phyloP scores from a whole-genome alignment of 2,329 filamentous ascomycete species.

The Colletotrichum tabaci region DNA sequence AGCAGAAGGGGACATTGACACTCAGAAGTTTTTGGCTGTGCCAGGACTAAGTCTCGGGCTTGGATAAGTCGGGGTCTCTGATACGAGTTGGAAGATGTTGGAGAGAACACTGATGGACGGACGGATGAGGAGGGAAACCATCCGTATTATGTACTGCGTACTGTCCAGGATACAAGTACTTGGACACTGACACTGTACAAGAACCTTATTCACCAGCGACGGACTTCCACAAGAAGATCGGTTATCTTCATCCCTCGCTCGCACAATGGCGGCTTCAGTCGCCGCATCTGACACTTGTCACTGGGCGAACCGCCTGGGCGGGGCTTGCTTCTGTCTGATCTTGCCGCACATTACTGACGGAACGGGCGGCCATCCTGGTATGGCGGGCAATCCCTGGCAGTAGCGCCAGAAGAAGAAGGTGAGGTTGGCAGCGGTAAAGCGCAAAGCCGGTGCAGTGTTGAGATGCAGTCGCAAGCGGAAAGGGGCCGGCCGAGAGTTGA shows the following conservation, averaged over 20 bases:
- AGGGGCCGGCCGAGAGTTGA: slow-evolving; percentile 40
- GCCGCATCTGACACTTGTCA: slow-evolving; percentile 26
- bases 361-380: slow-evolving; percentile 26
- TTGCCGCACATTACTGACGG: slow-evolving; percentile 1
- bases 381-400: slow-evolving; percentile 22
- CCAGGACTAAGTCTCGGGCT: slow-evolving; percentile 3
- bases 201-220: slow-evolving; percentile 23
- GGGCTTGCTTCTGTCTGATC: slow-evolving; percentile 16
- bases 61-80: neutral
- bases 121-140: neutral
- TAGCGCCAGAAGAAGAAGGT: slow-evolving; percentile 39
- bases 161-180: slow-evolving; percentile 18
- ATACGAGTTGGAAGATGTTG: neutral
- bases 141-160: slow-evolving; percentile 10
- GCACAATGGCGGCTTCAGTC: slow-evolving; percentile 10
- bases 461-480: slow-evolving; percentile 43
- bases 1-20: slow-evolving; percentile 72
- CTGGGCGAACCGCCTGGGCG: slow-evolving; percentile 22
- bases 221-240: slow-evolving; percentile 27
- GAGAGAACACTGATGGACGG: neutral
- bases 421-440: slow-evolving; percentile 42
- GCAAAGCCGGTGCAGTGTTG: slow-evolving; percentile 26
- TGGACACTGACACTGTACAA: slow-evolving; percentile 10
- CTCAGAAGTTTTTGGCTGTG: slow-evolving; percentile 41
- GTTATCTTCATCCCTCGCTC: slow-evolving; percentile 17